phyloP scores from a whole-genome alignment of 129 eudicot species.

The Pittosporum tobira region DNA sequence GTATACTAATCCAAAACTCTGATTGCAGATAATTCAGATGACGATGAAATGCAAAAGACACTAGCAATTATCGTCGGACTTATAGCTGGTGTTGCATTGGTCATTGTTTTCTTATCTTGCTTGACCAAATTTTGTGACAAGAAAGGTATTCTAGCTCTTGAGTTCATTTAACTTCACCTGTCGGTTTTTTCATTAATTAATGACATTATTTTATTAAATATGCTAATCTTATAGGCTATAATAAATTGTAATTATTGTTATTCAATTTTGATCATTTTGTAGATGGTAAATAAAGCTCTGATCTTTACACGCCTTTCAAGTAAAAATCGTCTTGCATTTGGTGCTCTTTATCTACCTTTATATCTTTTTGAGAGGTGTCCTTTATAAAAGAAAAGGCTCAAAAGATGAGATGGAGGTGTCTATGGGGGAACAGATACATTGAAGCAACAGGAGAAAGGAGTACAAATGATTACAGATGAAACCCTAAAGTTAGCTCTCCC shows the following conservation, averaged over 20 bases:
- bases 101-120: conserved; percentile 54
- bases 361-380: conserved; percentile 28
- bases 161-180: not conserved
- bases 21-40: conserved; percentile 24
- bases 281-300: conserved; percentile 38
- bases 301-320: not conserved
- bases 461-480: conserved; percentile 37
- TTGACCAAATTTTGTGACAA: conserved; percentile 34
- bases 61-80: conserved; percentile 74
- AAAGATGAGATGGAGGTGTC: conserved; percentile 18
- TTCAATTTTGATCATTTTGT: conserved; percentile 15
- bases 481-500: conserved; percentile 24
- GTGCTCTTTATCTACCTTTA: conserved; percentile 14
- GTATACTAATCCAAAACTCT: not conserved
- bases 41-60: conserved; percentile 59
- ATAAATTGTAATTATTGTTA: not conserved
- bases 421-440: conserved; percentile 23
- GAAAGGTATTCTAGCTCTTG: conserved; percentile 34
- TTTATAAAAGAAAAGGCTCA: conserved; percentile 20
- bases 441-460: conserved; percentile 46
- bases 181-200: not conserved
- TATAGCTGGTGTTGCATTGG: conserved; percentile 54
- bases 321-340: conserved; percentile 16
- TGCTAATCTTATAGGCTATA: not conserved
- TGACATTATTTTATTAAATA: not conserved